These are phyloP conservation scores for Trichoderma harzianum DNA, from an alignment of 2,329 filamentous ascomycete genomes.

Conservation along the genomic window DNA sequence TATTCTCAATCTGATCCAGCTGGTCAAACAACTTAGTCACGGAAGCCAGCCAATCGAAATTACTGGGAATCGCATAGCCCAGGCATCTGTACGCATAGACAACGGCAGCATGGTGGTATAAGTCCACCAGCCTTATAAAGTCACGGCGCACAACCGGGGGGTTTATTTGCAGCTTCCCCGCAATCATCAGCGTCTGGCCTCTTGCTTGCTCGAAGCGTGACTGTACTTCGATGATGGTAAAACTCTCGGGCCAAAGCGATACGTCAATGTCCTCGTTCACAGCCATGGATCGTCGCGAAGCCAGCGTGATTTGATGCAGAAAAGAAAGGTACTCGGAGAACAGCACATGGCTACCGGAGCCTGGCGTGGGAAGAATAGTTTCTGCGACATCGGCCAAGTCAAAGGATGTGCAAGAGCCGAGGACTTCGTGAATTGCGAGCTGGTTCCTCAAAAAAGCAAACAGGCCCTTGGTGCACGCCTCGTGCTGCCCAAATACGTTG, in stretches of 20 bases:
- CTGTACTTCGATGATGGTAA: slow-evolving; percentile 10
- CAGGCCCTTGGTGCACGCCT: slow-evolving; percentile 22
- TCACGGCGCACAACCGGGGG: slow-evolving; percentile 23
- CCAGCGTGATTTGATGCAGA: slow-evolving; percentile 23
- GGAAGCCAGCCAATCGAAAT: slow-evolving; percentile 21
- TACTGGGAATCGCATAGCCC: slow-evolving; percentile 19
- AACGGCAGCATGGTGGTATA: slow-evolving; percentile 29
- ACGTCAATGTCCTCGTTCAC: not conserved
- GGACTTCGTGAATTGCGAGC: slow-evolving; percentile 28
- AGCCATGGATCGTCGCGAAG: slow-evolving; percentile 20
- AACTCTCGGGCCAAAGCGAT: not conserved
- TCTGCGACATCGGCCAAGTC: slow-evolving; percentile 24
- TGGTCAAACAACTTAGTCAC: slow-evolving; percentile 24
- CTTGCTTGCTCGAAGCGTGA: slow-evolving; percentile 28
- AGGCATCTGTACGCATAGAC: slow-evolving; percentile 30
- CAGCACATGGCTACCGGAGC: slow-evolving; percentile 23
- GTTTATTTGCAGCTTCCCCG: slow-evolving; percentile 25
- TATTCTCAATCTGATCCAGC: slow-evolving; percentile 25
- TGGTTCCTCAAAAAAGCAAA: slow-evolving; percentile 31
- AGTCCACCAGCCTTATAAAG: slow-evolving; percentile 29
- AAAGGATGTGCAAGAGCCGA: slow-evolving; percentile 30
- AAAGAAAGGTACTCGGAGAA: slow-evolving; percentile 28
- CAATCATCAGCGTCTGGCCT: slow-evolving; percentile 28
- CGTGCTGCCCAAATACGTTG: slow-evolving; percentile 27
- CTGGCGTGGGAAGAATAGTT: slow-evolving; percentile 21